These are phyloP conservation scores for Tolypocladium cylindrosporum DNA, from an alignment of 2,329 filamentous ascomycete genomes.

Conservation along the genomic window DNA sequence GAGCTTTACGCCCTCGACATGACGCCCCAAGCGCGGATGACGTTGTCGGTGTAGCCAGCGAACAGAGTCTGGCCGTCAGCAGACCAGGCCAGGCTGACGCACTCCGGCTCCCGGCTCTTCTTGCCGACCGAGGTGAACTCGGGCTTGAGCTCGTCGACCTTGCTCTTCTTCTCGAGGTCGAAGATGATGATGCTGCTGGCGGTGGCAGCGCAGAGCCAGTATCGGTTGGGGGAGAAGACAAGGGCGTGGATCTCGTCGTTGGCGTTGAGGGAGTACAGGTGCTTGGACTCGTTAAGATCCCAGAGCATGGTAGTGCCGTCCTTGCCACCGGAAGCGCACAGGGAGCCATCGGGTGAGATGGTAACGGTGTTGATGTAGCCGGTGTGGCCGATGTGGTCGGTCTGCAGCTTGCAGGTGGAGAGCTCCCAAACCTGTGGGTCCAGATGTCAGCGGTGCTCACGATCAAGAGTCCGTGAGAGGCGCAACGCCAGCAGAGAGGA, in stretches of 20 bases:
- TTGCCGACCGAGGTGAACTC: slow-evolving; percentile 96
- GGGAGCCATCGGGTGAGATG: slow-evolving; percentile 98
- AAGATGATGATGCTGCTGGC: slow-evolving; percentile 99
- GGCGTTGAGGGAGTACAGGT: slow-evolving; percentile 98
- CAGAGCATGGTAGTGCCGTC: slow-evolving; percentile 99
- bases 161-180: slow-evolving; percentile 99
- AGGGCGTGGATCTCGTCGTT: slow-evolving; percentile 99
- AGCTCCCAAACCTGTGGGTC: slow-evolving; percentile 87
- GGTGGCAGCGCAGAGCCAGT: slow-evolving; percentile 99
- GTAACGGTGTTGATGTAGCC: slow-evolving; percentile 99
- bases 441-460: slow-evolving; percentile 3
- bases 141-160: slow-evolving; percentile 99
- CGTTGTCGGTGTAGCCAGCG: slow-evolving; percentile 99
- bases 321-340: slow-evolving; percentile 98
- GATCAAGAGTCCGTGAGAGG: not conserved
- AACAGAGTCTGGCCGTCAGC: slow-evolving; percentile 99
- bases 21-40: slow-evolving; percentile 95
- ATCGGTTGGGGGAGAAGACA: slow-evolving; percentile 99
- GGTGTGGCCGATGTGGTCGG: slow-evolving; percentile 99
- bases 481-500: slow-evolving; percentile 2
- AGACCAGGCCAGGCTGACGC: slow-evolving; percentile 92
- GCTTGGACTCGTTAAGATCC: slow-evolving; percentile 99
- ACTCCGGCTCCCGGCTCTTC: slow-evolving; percentile 99
- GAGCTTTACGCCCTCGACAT: slow-evolving; percentile 75
- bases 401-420: slow-evolving; percentile 98